Percentiles rank a stretch among this genome's conserved stretches.
Conservation (phyloP, 148 eudicot genomes). For the Polygonum maritimum region DNA sequence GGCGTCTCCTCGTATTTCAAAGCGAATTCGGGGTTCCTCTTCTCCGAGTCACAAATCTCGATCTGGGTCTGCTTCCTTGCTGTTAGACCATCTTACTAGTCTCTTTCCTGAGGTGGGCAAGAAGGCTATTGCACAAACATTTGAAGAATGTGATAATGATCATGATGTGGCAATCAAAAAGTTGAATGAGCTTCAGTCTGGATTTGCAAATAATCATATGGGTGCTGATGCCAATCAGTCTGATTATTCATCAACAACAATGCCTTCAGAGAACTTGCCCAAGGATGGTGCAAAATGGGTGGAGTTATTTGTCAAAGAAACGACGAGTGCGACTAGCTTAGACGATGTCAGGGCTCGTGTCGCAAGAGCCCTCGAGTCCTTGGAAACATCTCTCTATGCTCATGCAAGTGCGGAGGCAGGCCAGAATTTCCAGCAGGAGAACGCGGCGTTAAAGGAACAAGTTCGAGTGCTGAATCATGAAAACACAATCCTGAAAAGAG, state of each 20-base stretch:
- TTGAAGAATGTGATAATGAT: slow-evolving; percentile 65
- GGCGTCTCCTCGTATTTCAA: slow-evolving; percentile 11
- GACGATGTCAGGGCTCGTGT: slow-evolving; percentile 74
- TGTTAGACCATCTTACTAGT: slow-evolving; percentile 29
- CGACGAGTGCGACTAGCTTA: slow-evolving; percentile 47
- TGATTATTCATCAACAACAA: slow-evolving; percentile 2
- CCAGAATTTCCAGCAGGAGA: slow-evolving; percentile 56
- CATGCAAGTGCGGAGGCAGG: slow-evolving; percentile 35
- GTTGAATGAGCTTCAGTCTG: too few species aligned
- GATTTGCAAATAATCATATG: too few species aligned
- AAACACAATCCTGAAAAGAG: slow-evolving; percentile 69
- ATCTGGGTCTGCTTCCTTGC: neutral
- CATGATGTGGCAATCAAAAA: slow-evolving; percentile 31
- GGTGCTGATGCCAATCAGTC: slow-evolving; percentile 21
- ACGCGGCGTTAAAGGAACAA: slow-evolving; percentile 67
- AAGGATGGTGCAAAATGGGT: slow-evolving; percentile 76
- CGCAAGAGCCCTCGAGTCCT: slow-evolving; percentile 40
- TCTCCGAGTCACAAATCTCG: slow-evolving; percentile 34
- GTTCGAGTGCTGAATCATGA: slow-evolving; percentile 49
- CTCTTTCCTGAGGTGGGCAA: neutral
- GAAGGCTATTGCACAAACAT: slow-evolving; percentile 42
- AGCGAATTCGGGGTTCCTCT: slow-evolving; percentile 42
- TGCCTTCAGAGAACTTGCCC: slow-evolving; percentile 21
- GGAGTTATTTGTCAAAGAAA: slow-evolving; percentile 74
- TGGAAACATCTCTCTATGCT: slow-evolving; percentile 52